Percentiles rank a stretch among this genome's conserved stretches.
phyloP scores from a whole-genome alignment of 768 basidiomycete species.

The Pilatotrama ljubarskyi region DNA sequence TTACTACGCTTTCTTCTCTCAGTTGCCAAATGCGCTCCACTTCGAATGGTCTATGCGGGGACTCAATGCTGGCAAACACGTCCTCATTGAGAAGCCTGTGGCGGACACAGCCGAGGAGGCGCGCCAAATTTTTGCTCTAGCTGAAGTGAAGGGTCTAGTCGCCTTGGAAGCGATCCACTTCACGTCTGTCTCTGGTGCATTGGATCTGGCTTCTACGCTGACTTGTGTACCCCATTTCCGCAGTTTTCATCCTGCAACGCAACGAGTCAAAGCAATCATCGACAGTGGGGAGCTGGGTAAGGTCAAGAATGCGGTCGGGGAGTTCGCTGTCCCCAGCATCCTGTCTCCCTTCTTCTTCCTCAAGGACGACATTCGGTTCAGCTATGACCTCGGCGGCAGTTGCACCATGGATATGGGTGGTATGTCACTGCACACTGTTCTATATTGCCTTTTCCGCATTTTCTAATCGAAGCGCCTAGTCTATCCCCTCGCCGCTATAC shows the following conservation, averaged over 20 bases:
- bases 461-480: constrained; percentile 24
- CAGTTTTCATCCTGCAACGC: constrained; percentile 64
- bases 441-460: too few relatives aligned
- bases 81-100: constrained; percentile 37
- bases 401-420: constrained; percentile 63
- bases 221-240: too few relatives aligned
- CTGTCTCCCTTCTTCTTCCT: constrained; percentile 22
- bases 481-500: constrained; percentile 34
- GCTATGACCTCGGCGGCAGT: constrained; percentile 58
- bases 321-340: constrained; percentile 35
- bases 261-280: constrained; percentile 53
- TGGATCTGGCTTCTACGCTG: too few relatives aligned
- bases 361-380: constrained; percentile 49
- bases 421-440: constrained; percentile 7
- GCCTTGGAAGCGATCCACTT: constrained; percentile 33
- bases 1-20: too few relatives aligned
- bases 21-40: constrained; percentile 37
- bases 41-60: constrained; percentile 39
- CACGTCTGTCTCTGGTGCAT: constrained; percentile 6
- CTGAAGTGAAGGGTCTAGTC: constrained; percentile 26
- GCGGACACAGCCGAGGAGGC: constrained; percentile 29
- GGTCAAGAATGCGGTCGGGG: constrained; percentile 44
- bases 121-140: constrained; percentile 30
- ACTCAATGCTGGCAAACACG: constrained; percentile 36
- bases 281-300: constrained; percentile 55